Evolutionary conservation across 495 filamentous ascomycete species (phyloP), one percentile per base, ranked within the genome.

Genomic region (Penicillium cataractarum): DNA sequence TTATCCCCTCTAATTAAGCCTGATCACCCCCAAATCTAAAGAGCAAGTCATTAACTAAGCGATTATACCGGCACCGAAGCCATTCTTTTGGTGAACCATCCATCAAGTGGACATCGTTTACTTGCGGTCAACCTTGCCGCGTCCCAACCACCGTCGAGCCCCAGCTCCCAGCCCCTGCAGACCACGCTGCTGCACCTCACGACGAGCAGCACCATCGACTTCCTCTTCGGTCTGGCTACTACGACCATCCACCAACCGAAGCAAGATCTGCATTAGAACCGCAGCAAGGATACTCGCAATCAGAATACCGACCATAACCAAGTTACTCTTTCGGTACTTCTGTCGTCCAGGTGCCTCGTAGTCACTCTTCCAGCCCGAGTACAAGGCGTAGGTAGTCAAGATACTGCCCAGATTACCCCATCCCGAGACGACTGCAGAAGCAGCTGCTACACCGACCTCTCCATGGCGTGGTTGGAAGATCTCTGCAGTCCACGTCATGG

Each of bases 401-500:
- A 97, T 91, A 64, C 86, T 90, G 44, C 92, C 92, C 29, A 93
- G 77, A 66, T 97, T 97, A 0, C 92, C 92, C 49, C 92, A 83
- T 0, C 92, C 92, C 0, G 90, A 93, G 13, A 97, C 92, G 4
- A 96, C 79, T 3, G 92, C 93, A 2, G 89, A 87, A 1, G 92
- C 92, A 42, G 92, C 90, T n/a, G 92, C 92, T 4, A 96, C 93
- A 56, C 92, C 92, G 35, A 97, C 91, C 75, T 97, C 92, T 32
- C 93, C 90, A 68, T 97, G 92, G 4, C 92, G 89, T 21, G 82
- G 86, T 73, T 97, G 92, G 80, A 97, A 97, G 61, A 96, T 90
- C 74, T 96, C 91, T 61, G 85, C 90, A 7, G 92, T 92, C 92
- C 92, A 96, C 58, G 92, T 89, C 92, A 96, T 97, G 70, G 88